Evolutionary conservation across 2,329 filamentous ascomycete genomes (phyloP).

Genomic region (Hypoxylon sp.): DNA sequence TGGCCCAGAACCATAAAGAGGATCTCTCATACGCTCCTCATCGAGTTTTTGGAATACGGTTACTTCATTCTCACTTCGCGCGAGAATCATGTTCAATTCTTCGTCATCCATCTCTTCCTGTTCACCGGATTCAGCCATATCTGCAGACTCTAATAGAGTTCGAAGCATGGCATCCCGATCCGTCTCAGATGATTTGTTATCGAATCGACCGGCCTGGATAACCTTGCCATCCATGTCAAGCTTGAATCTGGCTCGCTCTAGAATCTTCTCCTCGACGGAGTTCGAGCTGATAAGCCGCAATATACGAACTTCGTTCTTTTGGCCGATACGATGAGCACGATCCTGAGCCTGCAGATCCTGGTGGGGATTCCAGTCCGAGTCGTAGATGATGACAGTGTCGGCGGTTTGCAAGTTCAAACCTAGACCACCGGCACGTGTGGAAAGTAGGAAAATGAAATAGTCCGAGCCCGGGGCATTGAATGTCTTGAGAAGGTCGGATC

Average conservation of each 20-base stretch:
- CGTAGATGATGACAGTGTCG: slow-evolving; percentile 99
- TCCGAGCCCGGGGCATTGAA: slow-evolving; percentile 92
- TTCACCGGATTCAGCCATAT: slow-evolving; percentile 72
- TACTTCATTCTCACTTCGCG: slow-evolving; percentile 84
- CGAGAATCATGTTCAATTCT: slow-evolving; percentile 93
- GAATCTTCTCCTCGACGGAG: slow-evolving; percentile 97
- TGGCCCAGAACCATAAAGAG: slow-evolving; percentile 73
- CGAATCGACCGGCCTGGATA: slow-evolving; percentile 98
- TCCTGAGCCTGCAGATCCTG: slow-evolving; percentile 99
- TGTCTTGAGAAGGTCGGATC: slow-evolving; percentile 84
- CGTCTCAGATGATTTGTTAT: slow-evolving; percentile 98
- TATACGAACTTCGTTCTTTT: slow-evolving; percentile 99
- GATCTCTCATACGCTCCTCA: slow-evolving; percentile 71
- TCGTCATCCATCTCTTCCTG: slow-evolving; percentile 99
- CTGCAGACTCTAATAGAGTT: slow-evolving; percentile 87
- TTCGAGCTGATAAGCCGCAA: slow-evolving; percentile 94
- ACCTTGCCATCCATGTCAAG: slow-evolving; percentile 99
- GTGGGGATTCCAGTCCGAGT: slow-evolving; percentile 99
- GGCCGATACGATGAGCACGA: slow-evolving; percentile 99
- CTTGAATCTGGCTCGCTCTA: slow-evolving; percentile 96
- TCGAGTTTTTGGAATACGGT: slow-evolving; percentile 83
- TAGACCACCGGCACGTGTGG: slow-evolving; percentile 95
- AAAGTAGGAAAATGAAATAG: slow-evolving; percentile 98
- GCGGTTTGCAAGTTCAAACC: slow-evolving; percentile 97
- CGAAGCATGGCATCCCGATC: slow-evolving; percentile 97